phyloP scores from a whole-genome alignment of 148 eudicot species.

The Fallopia convolvulus region DNA sequence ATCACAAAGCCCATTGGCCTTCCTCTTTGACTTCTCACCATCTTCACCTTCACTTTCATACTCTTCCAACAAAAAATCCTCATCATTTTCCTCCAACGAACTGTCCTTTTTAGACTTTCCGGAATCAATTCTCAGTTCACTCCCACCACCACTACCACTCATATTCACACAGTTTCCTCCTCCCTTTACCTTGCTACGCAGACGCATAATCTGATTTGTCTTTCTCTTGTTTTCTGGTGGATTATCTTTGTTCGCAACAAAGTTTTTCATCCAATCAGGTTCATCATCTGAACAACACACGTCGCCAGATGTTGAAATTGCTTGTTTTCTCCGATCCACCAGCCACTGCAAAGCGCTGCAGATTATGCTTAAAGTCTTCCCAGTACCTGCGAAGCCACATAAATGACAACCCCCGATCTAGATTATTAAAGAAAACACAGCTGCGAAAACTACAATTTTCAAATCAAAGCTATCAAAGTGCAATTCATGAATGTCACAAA shows the following conservation, averaged over 20 bases:
- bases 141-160: slow-evolving; percentile 10
- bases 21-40: slow-evolving; percentile 50
- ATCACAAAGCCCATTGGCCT: slow-evolving; percentile 31
- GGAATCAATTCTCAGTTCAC: slow-evolving; percentile 15
- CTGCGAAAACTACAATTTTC: not conserved
- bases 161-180: slow-evolving; percentile 34
- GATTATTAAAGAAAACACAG: not conserved
- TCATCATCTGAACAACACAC: slow-evolving; percentile 48
- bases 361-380: slow-evolving; percentile 88
- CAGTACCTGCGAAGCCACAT: slow-evolving; percentile 48
- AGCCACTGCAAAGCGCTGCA: slow-evolving; percentile 96
- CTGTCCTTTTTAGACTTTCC: slow-evolving; percentile 18
- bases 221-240: slow-evolving; percentile 27
- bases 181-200: slow-evolving; percentile 24
- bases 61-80: slow-evolving; percentile 73
- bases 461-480: not conserved
- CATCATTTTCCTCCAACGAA: slow-evolving; percentile 42
- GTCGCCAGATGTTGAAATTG: slow-evolving; percentile 10
- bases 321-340: slow-evolving; percentile 39
- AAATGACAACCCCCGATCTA: not conserved
- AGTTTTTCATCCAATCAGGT: slow-evolving; percentile 85
- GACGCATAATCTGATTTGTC: slow-evolving; percentile 23
- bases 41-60: slow-evolving; percentile 76
- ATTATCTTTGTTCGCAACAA: slow-evolving; percentile 34
- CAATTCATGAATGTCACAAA: not conserved